Evolutionary conservation across 306 rosid species (phyloP), one percentile per base, ranked within the genome.

Genomic region (Quercus suber): DNA sequence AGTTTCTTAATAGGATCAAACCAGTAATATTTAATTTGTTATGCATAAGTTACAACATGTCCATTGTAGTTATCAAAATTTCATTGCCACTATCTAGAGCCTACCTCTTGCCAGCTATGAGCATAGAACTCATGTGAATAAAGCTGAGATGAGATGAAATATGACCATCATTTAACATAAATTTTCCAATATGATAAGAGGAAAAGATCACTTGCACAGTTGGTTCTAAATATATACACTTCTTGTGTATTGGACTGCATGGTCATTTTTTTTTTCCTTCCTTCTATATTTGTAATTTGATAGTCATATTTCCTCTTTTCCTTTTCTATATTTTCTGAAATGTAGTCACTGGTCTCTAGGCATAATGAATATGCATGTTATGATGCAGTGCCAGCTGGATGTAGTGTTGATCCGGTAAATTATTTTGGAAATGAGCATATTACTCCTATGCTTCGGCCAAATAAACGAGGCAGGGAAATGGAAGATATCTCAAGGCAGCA

Each of bases 401-500:
- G 91, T 63, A 84, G 71, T 80, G 91, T 90, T 65, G 96, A 88
- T 84, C 97, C 92, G 19, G 93, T 92, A 73, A 90, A 90, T 87
- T 87, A 87, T 84, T 84, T 94, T 78, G 89, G 93, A 80, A 94
- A 80, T 27, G 97, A 92, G 77, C 94, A 83, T 84, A 79, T 84
- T 23, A 75, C 78, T 82, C 87, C 92, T 81, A 77, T 87, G 87
- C 80, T 88, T 83, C 86, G 83, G 76, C 89, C 94, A 14, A 94
- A 85, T 76, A 92, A 91, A 84, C 84, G 84, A 73, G 80, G 86
- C 71, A 87, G 84, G 82, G 93, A 91, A 70, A 72, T 85, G 73
- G 93, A 92, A 72, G 97, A 91, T 80, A 81, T 90, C 79, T 85
- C 93, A 45, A 86, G 88, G 67, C 93, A 91, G 89, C 92, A 91